These are phyloP conservation scores for Camelina laxa DNA, from an alignment of 345 rosid genomes.

Conservation along the genomic window DNA sequence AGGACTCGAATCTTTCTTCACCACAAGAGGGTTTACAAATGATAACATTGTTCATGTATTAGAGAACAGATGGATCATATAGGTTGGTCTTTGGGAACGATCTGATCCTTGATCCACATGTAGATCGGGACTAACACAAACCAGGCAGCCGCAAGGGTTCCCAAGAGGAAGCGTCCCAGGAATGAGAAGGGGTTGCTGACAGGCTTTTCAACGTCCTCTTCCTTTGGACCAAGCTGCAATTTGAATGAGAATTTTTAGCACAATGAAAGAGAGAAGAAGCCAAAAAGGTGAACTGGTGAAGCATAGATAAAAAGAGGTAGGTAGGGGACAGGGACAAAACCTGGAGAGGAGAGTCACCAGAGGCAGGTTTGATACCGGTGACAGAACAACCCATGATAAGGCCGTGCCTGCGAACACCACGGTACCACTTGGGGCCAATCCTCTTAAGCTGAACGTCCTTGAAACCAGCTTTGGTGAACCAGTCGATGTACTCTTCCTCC, in stretches of 20 bases:
- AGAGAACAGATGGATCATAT: constrained; percentile 57
- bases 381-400: constrained; percentile 99
- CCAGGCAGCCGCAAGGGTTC: constrained; percentile 76
- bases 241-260: neutral
- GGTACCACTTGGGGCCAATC: constrained; percentile 99
- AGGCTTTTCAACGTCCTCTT: constrained; percentile 81
- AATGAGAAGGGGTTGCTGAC: constrained; percentile 65
- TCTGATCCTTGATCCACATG: constrained; percentile 97
- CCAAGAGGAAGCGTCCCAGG: constrained; percentile 70
- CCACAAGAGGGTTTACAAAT: neutral
- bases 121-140: constrained; percentile 84
- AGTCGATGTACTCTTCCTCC: constrained; percentile 98
- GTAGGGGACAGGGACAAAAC: constrained; percentile 40
- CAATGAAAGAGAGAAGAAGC: neutral
- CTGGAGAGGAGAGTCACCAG: constrained; percentile 99
- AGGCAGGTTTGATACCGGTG: constrained; percentile 91
- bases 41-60: constrained; percentile 6
- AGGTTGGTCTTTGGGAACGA: constrained; percentile 81
- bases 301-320: neutral
- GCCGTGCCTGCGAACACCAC: constrained; percentile 97
- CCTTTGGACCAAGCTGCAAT: constrained; percentile 89
- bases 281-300: neutral
- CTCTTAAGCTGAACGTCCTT: constrained; percentile 87
- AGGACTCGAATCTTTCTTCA: neutral
- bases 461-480: constrained; percentile 95